These are phyloP conservation scores for Citrullus amarus DNA, from an alignment of 306 rosid genomes.

Conservation along the genomic window DNA sequence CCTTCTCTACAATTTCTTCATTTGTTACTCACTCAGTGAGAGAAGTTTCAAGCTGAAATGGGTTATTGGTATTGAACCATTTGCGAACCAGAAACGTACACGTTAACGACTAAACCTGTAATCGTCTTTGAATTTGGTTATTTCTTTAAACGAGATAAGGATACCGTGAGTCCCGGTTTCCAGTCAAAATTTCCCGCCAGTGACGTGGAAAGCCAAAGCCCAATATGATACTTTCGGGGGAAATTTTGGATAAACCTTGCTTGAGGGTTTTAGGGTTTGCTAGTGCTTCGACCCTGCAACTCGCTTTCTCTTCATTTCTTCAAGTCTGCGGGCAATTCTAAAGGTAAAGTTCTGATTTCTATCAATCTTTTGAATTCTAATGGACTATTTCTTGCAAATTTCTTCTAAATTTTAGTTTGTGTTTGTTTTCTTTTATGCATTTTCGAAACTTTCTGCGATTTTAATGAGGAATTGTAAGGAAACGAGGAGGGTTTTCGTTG, in stretches of 20 bases:
- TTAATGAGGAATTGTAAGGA: neutral
- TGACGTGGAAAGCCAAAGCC: neutral
- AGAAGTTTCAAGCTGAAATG: neutral
- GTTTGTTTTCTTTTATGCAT: neutral
- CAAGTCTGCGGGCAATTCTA: neutral
- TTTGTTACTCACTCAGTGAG: slow-evolving; percentile 10
- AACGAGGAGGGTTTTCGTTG: neutral
- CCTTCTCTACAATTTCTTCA: neutral
- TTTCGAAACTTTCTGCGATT: neutral
- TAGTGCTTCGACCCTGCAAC: neutral
- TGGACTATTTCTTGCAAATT: neutral
- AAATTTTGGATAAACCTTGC: slow-evolving; percentile 1
- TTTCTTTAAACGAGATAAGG: neutral
- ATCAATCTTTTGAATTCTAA: no score
- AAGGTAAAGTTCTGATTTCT: neutral
- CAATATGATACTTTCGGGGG: no score
- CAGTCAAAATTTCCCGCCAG: slow-evolving; percentile 10
- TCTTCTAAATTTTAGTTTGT: neutral
- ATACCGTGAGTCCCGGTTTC: slow-evolving; percentile 17
- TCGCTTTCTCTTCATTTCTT: neutral
- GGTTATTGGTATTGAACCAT: neutral
- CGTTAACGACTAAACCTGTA: slow-evolving; percentile 45
- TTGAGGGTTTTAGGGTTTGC: slow-evolving; percentile 2
- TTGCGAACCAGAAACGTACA: slow-evolving; percentile 44
- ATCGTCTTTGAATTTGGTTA: neutral